Conservation (phyloP, 441 rosid species). For the Cnidoscolus chayamansa region DNA sequence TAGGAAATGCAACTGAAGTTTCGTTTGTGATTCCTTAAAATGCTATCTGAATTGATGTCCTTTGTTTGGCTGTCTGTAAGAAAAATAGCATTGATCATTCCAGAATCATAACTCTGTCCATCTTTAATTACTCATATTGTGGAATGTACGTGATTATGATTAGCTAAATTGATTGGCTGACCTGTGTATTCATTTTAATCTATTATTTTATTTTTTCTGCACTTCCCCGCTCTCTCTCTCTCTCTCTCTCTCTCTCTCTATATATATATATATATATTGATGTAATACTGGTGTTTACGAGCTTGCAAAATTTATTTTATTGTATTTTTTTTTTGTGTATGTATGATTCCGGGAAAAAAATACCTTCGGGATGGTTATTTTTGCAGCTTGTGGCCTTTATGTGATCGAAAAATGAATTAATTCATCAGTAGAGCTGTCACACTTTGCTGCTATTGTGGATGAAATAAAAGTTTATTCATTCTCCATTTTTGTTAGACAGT, state of each 20-base stretch:
- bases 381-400: not conserved
- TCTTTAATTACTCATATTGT: not conserved
- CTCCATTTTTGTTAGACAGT: slow-evolving; percentile 1
- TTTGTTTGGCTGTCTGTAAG: not conserved
- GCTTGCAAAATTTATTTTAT: too few relatives aligned
- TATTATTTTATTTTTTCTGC: not conserved
- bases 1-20: not conserved
- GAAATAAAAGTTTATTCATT: not conserved
- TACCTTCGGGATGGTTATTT: not conserved
- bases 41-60: not conserved
- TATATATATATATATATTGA: too few relatives aligned
- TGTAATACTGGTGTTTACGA: too few relatives aligned
- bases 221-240: too few relatives aligned
- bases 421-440: not conserved
- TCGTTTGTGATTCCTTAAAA: slow-evolving; percentile 4
- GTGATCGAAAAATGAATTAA: not conserved
- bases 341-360: not conserved
- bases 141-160: not conserved
- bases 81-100: slow-evolving; percentile 21
- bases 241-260: too few relatives aligned
- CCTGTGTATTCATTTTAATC: not conserved
- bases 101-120: not conserved
- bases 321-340: too few relatives aligned
- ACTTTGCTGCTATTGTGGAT: slow-evolving; percentile 3
- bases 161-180: not conserved